Percentiles rank a stretch among this genome's conserved stretches.
These are phyloP conservation scores for Amphibolis antarctica DNA, from an alignment of 106 monocot genomes.

Conservation along the genomic window DNA sequence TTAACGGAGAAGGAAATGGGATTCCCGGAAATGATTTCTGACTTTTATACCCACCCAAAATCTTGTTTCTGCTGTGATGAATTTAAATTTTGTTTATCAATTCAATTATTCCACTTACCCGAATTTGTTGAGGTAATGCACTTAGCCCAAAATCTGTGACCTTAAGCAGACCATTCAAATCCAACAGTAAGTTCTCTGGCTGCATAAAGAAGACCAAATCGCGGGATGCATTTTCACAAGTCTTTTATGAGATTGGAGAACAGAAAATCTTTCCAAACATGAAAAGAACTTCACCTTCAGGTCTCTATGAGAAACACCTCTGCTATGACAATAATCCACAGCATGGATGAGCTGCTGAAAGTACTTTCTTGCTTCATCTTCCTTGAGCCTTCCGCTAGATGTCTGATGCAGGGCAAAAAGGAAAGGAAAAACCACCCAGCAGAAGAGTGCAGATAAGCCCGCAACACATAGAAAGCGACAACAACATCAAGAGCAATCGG, in stretches of 20 bases:
- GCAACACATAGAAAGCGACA: background rate
- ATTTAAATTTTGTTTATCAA: too few relatives aligned
- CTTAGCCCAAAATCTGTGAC: slow-evolving; percentile 96
- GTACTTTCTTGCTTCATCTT: slow-evolving; percentile 91
- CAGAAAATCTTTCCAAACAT: background rate
- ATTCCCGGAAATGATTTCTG: too few relatives aligned
- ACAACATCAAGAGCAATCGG: background rate
- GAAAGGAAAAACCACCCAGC: background rate
- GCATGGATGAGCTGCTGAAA: slow-evolving; percentile 93
- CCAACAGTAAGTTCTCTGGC: slow-evolving; percentile 73
- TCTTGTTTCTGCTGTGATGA: too few relatives aligned
- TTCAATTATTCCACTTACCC: slow-evolving; percentile 7
- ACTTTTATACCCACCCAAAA: too few relatives aligned
- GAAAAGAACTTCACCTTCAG: slow-evolving; percentile 44
- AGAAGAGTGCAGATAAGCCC: background rate
- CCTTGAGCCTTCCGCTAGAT: slow-evolving; percentile 55
- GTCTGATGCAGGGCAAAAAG: slow-evolving; percentile 21
- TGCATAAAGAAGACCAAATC: slow-evolving; percentile 8
- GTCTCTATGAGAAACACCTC: slow-evolving; percentile 87
- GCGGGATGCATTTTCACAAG: background rate
- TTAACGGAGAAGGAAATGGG: too few relatives aligned
- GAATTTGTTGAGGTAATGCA: slow-evolving; percentile 76
- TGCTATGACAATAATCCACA: slow-evolving; percentile 92
- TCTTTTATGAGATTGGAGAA: background rate
- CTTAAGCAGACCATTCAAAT: slow-evolving; percentile 57